Evolutionary conservation across 495 filamentous ascomycete species (phyloP).

Genomic region (Xylaria flabelliformis): DNA sequence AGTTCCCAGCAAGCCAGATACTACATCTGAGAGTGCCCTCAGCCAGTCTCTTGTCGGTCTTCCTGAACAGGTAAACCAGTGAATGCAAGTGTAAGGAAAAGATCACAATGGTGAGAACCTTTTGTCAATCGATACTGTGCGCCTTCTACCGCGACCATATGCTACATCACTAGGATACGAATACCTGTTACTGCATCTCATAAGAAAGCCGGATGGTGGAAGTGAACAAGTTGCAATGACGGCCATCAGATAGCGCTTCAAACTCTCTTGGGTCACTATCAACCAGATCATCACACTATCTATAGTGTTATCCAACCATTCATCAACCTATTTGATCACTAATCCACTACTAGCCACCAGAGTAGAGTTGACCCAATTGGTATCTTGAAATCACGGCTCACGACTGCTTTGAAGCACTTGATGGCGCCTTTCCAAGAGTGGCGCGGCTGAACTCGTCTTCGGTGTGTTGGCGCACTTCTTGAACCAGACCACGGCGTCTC

Average conservation of each 20-base stretch:
- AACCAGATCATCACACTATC: background rate
- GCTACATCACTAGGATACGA: background rate
- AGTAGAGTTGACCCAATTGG: background rate
- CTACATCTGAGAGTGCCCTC: background rate
- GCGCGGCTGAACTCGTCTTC: slow-evolving; percentile 52
- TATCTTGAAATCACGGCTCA: background rate
- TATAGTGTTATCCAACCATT: background rate
- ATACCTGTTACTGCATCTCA: background rate
- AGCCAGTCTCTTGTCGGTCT: background rate
- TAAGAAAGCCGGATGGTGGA: background rate
- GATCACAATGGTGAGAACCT: background rate
- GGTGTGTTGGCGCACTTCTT: slow-evolving; percentile 58
- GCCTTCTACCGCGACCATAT: background rate
- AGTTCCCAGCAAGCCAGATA: background rate
- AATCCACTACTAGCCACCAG: background rate
- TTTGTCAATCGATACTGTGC: background rate
- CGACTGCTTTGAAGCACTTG: background rate
- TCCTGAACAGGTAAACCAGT: background rate
- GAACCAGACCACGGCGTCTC: slow-evolving; percentile 48
- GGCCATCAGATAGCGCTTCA: background rate
- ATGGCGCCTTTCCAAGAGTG: slow-evolving; percentile 26
- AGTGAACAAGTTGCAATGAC: background rate
- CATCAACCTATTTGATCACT: background rate
- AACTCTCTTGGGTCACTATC: background rate
- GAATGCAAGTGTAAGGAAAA: background rate